Percentiles rank a stretch among this genome's conserved stretches.
phyloP scores from a whole-genome alignment of 2,329 filamentous ascomycete species.

The Dactylellina drechsleri region DNA sequence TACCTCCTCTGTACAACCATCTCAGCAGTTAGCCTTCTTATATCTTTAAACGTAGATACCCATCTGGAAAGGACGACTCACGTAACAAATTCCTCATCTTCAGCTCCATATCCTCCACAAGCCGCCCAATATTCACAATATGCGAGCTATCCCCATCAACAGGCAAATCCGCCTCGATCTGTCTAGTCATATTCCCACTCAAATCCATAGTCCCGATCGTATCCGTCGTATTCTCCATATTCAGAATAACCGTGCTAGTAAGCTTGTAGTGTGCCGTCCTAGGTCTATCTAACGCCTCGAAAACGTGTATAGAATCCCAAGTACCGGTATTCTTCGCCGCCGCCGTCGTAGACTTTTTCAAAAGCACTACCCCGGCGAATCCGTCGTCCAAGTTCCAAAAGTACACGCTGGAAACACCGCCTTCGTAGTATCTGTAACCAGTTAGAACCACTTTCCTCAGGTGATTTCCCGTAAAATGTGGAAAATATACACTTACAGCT shows the following conservation, averaged over 20 bases:
- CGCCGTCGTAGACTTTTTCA: conserved; percentile 85
- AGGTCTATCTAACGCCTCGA: conserved; percentile 92
- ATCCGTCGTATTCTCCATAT: conserved; percentile 75
- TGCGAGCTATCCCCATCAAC: conserved; percentile 92
- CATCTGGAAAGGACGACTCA: conserved; percentile 60
- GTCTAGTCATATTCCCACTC: conserved; percentile 96
- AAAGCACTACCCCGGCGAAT: conserved; percentile 91
- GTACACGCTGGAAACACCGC: conserved; percentile 94
- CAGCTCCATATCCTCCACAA: conserved; percentile 99
- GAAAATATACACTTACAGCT: conserved; percentile 68
- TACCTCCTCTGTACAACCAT: conserved; percentile 75
- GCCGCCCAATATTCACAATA: conserved; percentile 86
- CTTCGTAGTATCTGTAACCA: conserved; percentile 79
- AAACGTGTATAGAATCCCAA: conserved; percentile 99
- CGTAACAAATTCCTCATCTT: conserved; percentile 97
- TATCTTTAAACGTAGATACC: conserved; percentile 53
- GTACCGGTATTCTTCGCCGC: conserved; percentile 77
- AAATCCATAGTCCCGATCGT: conserved; percentile 87
- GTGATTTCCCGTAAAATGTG: neutral
- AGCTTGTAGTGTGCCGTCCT: conserved; percentile 96
- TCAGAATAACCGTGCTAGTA: conserved; percentile 94
- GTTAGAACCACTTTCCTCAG: neutral
- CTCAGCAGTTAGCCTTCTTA: conserved; percentile 33
- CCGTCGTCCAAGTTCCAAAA: conserved; percentile 99
- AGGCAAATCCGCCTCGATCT: conserved; percentile 89